Base-by-base conservation (phyloP, 352 stramenopile species). In the Pythium chondricola region DNA sequence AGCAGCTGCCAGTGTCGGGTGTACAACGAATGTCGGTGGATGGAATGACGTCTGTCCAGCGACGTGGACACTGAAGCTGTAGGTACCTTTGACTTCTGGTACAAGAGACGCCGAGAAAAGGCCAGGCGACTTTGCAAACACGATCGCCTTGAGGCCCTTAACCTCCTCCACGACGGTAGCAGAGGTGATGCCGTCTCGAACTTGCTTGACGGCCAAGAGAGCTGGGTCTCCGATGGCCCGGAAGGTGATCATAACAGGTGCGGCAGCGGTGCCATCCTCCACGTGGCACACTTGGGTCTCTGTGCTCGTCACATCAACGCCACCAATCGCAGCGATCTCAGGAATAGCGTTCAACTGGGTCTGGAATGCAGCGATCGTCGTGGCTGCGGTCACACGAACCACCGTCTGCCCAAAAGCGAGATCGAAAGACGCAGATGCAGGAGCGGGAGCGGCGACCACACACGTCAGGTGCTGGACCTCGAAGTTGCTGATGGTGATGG, bases 31-130 rank as follows among this genome's bases (percentile, higher is more conserved):
- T 6, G 63, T 90, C 2, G 70, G 66, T 10, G 85, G 89, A 29
- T 73, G 88, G 43, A 90, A 76, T 6, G 85, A 67, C 16, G 70
- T 33, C 17, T 61, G 43, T 13, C 43, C 63, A 1, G 73, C 48
- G 9, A 94, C 77, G 10, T 65, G 69, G 5, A 93, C 80, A 2
- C 25, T 47, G 22, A 93, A 38, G 2, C 53, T 43, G 52, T 95
- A 95, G 4, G 48, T 68, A 1, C 83, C 82, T 20, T 85, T 87
- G 11, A 91, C 51, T 14, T 74, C 83, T 3, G 95, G 95, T 0
- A 78, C 88, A 16, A 96, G 86, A 4, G 63, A 69, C 20, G 97
- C 65, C 27, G 77, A 65, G 63, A 96, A 97, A 1, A 93, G 63
- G 1, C 90, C 93, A 30, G 37, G 49, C 2, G 48, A 20, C 25